Evolutionary conservation across 1,284 basidiomycete genomes (phyloP).

Genomic region (Golubevia pallescens): DNA sequence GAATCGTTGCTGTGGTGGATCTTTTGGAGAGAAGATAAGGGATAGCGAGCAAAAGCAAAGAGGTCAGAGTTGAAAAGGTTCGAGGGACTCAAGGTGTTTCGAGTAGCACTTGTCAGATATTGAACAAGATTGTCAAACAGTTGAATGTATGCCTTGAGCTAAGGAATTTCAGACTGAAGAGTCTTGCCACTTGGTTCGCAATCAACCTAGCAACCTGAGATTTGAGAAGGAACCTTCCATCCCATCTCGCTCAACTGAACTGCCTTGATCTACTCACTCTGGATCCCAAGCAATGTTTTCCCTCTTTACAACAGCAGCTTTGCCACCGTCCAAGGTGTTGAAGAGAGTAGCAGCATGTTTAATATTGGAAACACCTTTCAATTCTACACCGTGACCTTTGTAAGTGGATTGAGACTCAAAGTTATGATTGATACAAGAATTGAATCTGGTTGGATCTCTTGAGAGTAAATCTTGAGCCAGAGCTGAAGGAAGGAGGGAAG

Average conservation of each 20-base stretch:
- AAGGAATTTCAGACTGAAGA: no score
- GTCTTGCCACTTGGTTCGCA: no score
- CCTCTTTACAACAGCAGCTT: constrained; percentile 18
- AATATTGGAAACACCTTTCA: constrained; percentile 29
- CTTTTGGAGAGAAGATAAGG: neutral
- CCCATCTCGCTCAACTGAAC: no score
- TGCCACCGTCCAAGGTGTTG: constrained; percentile 32
- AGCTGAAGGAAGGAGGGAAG: no score
- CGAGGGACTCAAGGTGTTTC: no score
- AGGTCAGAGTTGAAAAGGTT: no score
- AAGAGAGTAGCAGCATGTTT: constrained; percentile 32
- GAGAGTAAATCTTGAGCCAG: constrained; percentile 14
- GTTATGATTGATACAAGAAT: constrained; percentile 36
- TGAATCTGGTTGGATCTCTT: constrained; percentile 30
- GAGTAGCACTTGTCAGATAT: no score
- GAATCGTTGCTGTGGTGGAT: constrained; percentile 22
- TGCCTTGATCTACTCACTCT: no score
- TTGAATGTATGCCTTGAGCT: no score
- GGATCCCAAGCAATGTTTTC: constrained; percentile 28
- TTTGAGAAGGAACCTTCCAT: no score
- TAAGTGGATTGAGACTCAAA: constrained; percentile 29
- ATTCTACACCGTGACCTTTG: constrained; percentile 31
- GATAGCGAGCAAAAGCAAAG: neutral
- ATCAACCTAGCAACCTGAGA: no score
- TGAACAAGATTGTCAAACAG: no score